phyloP scores from a whole-genome alignment of 129 eudicot genomes.

The Kitagawia praeruptora region DNA sequence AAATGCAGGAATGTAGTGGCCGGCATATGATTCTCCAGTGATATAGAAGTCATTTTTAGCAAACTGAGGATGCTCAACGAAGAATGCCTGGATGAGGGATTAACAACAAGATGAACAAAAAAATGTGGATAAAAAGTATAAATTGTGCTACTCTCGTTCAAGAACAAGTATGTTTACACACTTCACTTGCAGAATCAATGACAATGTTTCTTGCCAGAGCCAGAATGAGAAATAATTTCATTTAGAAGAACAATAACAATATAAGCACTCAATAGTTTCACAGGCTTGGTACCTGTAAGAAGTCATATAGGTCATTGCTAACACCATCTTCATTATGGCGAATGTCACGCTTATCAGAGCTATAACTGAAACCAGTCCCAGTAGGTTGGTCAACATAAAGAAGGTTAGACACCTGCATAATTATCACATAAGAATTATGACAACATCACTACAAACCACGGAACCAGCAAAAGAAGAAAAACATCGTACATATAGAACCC shows the following conservation, averaged over 20 bases:
- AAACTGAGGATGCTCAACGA: conserved; percentile 69
- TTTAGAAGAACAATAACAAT: not conserved
- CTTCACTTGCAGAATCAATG: too few relatives aligned
- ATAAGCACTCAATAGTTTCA: not conserved
- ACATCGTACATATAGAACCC: not conserved
- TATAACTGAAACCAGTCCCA: conserved; percentile 91
- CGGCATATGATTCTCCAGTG: conserved; percentile 96
- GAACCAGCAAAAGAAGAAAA: not conserved
- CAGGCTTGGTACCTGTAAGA: conserved; percentile 46
- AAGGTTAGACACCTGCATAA: conserved; percentile 63
- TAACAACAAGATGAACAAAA: not conserved
- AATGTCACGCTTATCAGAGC: conserved; percentile 64
- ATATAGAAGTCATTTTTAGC: conserved; percentile 71
- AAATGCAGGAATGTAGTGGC: conserved; percentile 94
- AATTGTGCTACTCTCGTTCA: too few relatives aligned
- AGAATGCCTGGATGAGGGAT: conserved; percentile 56
- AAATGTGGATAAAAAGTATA: not conserved
- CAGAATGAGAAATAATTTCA: too few relatives aligned
- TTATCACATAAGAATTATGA: conserved; percentile 18
- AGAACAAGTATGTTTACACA: not conserved
- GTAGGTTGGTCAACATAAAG: conserved; percentile 80
- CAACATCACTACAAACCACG: not conserved
- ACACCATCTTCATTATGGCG: conserved; percentile 72
- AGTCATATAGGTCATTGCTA: conserved; percentile 79
- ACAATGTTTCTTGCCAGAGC: too few relatives aligned